Base-by-base conservation (phyloP, 164 flowering plant species). In the Stephania japonica region DNA sequence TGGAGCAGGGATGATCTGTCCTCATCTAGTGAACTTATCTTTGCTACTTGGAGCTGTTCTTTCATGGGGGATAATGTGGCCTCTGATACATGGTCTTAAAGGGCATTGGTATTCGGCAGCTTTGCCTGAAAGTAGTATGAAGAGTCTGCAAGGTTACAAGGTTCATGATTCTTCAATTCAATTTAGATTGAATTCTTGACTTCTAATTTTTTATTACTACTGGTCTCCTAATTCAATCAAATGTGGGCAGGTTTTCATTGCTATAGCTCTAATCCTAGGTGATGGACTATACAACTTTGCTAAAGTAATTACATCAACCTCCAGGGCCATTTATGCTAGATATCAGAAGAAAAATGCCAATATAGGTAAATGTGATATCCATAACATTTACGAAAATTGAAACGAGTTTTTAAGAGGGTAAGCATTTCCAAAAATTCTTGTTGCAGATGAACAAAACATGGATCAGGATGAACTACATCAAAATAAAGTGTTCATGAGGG, bases 21-120 rank as follows among this genome's bases (percentile, higher is more conserved):
- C 97, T 32, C 93, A 91, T 75, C 80, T 91, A 11, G 95, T 89
- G 73, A 94, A 92, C 79, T 79, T 90, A 65, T 94, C 98, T 11
- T 73, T 92, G 84, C 95, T 94, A 70, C 72, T 91, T 24, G 99
- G 99, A 1, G 95, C 97, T 2, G 88, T 91, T 72, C 81, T 94
- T 23, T 94, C 97, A 42, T 93, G 92, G 91, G 98, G 97, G 19
- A 21, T 92, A 12, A 91, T 95, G 98, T 95, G 99, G 99, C 98
- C 99, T 16, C 74, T 95, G 27, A 89, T 95, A 16, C 69, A 70
- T 23, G 81, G 79, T 0, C 85, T 71, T 2, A 89, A 94, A 78
- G 97, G 94, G 66, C 76, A 83, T 7, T 94, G 98, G 98, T 94
- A 77, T 73, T 88, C 91, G 38, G 76, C 26, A 50, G 72, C 74